phyloP scores from a whole-genome alignment of 768 basidiomycete genomes.

The Auriculariales sp. region DNA sequence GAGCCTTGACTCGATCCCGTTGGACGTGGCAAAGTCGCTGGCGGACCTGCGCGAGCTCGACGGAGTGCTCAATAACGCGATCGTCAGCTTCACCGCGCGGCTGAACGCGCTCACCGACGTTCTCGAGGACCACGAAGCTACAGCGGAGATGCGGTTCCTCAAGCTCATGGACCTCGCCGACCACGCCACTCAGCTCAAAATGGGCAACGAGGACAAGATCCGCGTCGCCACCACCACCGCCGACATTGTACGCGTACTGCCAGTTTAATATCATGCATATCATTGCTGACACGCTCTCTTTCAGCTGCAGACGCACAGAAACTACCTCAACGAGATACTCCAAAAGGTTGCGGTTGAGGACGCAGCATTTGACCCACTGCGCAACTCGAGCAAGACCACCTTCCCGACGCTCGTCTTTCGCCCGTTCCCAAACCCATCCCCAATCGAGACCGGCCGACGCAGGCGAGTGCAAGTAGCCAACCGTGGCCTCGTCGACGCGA shows the following conservation, averaged over 20 bases:
- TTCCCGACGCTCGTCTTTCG: not conserved
- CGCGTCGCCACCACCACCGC: slow-evolving; percentile 84
- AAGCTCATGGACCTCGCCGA: slow-evolving; percentile 89
- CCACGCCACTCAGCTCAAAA: slow-evolving; percentile 78
- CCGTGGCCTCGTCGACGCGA: not conserved
- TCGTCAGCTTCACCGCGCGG: slow-evolving; percentile 66
- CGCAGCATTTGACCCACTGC: not conserved
- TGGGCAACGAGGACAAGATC: slow-evolving; percentile 97
- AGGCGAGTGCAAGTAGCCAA: not conserved
- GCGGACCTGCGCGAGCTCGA: slow-evolving; percentile 97
- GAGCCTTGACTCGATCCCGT: slow-evolving; percentile 82
- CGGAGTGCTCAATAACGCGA: slow-evolving; percentile 85
- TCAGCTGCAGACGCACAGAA: not conserved
- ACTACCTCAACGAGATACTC: not conserved
- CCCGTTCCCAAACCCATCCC: not conserved
- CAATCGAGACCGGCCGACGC: not conserved
- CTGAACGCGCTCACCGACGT: slow-evolving; percentile 60
- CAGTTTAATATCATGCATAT: not conserved
- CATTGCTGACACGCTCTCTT: not conserved
- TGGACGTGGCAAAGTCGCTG: slow-evolving; percentile 87
- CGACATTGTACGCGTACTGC: slow-evolving; percentile 57
- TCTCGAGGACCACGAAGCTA: slow-evolving; percentile 47
- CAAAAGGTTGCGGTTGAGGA: not conserved
- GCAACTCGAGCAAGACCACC: not conserved
- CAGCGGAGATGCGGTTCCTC: slow-evolving; percentile 65